phyloP scores from a whole-genome alignment of 108 stramenopile species.

The Conticribra weissflogii region DNA sequence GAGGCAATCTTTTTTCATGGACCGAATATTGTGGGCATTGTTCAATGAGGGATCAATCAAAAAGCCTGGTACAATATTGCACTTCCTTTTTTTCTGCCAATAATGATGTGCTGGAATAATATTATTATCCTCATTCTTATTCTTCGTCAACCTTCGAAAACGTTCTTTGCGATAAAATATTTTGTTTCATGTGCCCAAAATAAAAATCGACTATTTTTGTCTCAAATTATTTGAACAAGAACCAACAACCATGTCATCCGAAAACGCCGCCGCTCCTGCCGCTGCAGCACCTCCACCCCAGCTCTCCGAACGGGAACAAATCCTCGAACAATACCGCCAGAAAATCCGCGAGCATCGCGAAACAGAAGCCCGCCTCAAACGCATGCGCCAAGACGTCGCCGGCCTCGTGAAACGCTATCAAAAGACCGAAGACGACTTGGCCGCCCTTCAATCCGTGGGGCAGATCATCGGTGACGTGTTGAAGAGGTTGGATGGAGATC shows the following conservation, averaged over 20 bases:
- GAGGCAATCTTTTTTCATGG: too few relatives aligned
- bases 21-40: too few relatives aligned
- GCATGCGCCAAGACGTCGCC: constrained; percentile 87
- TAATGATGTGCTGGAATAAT: too few relatives aligned
- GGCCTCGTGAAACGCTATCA: constrained; percentile 89
- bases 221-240: background rate
- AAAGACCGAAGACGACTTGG: constrained; percentile 96
- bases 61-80: too few relatives aligned
- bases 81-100: too few relatives aligned
- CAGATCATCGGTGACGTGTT: constrained; percentile 98
- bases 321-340: constrained; percentile 88
- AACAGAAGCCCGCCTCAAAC: constrained; percentile 90
- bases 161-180: too few relatives aligned
- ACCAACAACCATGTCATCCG: constrained; percentile 17
- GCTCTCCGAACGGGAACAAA: constrained; percentile 81
- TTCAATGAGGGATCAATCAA: too few relatives aligned
- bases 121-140: too few relatives aligned
- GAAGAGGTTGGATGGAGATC: constrained; percentile 93
- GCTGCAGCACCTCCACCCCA: constrained; percentile 13
- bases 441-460: constrained; percentile 94
- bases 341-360: constrained; percentile 95
- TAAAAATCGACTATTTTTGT: background rate
- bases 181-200: too few relatives aligned
- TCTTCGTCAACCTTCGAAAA: too few relatives aligned
- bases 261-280: constrained; percentile 1